These are phyloP conservation scores for Mucor mucedo DNA, from an alignment of 371 early-diverging fungal genomes.

Conservation along the genomic window DNA sequence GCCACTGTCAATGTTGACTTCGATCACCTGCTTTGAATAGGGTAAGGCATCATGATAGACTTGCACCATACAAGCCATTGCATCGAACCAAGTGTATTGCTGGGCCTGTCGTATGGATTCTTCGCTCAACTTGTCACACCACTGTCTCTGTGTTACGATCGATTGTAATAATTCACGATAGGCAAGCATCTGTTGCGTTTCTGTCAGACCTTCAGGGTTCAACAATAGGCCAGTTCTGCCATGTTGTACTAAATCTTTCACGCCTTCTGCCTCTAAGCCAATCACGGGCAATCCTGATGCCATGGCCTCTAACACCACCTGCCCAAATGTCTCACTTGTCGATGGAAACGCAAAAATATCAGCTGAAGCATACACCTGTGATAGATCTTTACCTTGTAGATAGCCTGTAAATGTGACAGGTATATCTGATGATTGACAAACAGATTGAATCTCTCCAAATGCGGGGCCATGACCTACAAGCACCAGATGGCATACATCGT, in stretches of 20 bases:
- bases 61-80: constrained; percentile 50
- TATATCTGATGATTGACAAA: constrained; percentile 21
- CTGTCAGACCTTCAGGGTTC: constrained; percentile 27
- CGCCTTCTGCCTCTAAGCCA: constrained; percentile 51
- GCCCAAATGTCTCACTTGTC: constrained; percentile 56
- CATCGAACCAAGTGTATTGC: constrained; percentile 52
- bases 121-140: constrained; percentile 23
- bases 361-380: constrained; percentile 53
- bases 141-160: constrained; percentile 22
- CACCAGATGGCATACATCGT: constrained; percentile 47
- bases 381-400: constrained; percentile 39
- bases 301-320: constrained; percentile 56
- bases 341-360: constrained; percentile 58
- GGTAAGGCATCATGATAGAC: constrained; percentile 37
- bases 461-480: constrained; percentile 60
- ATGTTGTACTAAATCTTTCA: constrained; percentile 48
- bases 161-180: constrained; percentile 31
- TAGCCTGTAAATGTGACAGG: constrained; percentile 58
- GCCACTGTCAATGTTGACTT: constrained; percentile 27
- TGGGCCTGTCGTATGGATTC: constrained; percentile 33
- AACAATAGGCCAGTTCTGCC: constrained; percentile 44
- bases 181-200: constrained; percentile 10
- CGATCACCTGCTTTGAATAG: not conserved
- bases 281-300: constrained; percentile 52
- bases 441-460: constrained; percentile 35